Percentiles rank a stretch among this genome's conserved stretches.
These are phyloP conservation scores for Closterium sp. DNA, from an alignment of 139 green algal genomes.

Conservation along the genomic window DNA sequence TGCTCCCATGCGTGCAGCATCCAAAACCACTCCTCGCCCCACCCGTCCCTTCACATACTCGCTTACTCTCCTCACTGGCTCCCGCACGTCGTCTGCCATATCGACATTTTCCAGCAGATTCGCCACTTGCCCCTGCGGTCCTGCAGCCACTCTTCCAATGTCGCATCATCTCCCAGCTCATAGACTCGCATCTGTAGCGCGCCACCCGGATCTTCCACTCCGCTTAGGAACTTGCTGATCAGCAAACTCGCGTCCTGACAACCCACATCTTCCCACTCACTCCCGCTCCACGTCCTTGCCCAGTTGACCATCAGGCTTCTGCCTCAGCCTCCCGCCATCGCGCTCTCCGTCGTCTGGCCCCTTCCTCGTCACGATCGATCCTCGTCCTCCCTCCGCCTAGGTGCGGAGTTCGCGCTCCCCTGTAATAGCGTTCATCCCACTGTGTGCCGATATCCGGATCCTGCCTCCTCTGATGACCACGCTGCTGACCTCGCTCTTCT, in stretches of 20 bases:
- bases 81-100: neutral
- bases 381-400: too few species aligned
- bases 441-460: too few species aligned
- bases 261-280: neutral
- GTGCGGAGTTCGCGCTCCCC: too few species aligned
- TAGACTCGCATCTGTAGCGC: neutral
- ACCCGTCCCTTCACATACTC: neutral
- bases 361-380: too few species aligned
- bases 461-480: too few species aligned
- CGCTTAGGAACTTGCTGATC: neutral
- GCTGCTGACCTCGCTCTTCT: too few species aligned
- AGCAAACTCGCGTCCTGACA: neutral
- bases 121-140: neutral
- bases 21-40: neutral
- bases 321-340: too few species aligned
- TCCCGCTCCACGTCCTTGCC: too few species aligned
- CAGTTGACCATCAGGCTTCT: too few species aligned
- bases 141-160: neutral
- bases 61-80: neutral
- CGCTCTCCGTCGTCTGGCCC: too few species aligned
- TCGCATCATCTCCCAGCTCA: neutral
- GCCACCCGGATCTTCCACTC: neutral
- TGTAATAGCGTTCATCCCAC: too few species aligned
- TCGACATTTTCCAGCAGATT: neutral
- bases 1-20: neutral